A percentile compares a stretch with the other conserved stretches of the same genome.
Evolutionary conservation across 371 early-diverging fungal species (phyloP).

Genomic region (Basidiobolus meristosporus): DNA sequence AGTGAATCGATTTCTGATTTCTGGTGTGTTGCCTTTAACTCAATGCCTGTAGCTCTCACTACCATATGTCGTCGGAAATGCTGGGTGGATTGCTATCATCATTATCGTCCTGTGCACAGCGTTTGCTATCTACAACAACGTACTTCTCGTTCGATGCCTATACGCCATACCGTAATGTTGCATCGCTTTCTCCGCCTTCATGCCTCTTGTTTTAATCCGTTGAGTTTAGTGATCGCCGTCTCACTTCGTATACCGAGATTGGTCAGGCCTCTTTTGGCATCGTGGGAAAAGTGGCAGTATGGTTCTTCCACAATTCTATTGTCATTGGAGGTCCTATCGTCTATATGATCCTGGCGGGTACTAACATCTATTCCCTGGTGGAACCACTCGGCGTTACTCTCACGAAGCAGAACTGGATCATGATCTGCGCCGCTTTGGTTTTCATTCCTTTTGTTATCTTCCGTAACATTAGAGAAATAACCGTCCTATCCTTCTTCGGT

Average conservation of each 20-base stretch:
- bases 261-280: constrained; percentile 46
- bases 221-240: constrained; percentile 10
- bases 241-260: constrained; percentile 32
- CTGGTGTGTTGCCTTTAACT: too few relatives aligned
- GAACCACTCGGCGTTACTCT: constrained; percentile 28
- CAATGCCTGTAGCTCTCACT: too few relatives aligned
- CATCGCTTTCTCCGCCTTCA: too few relatives aligned
- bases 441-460: constrained; percentile 47
- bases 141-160: constrained; percentile 45
- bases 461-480: constrained; percentile 56
- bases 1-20: too few relatives aligned
- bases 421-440: constrained; percentile 36
- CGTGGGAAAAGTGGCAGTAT: constrained; percentile 31
- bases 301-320: constrained; percentile 44
- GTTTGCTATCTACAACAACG: constrained; percentile 51
- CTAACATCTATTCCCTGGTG: constrained; percentile 33
- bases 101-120: constrained; percentile 52
- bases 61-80: constrained; percentile 57
- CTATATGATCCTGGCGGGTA: constrained; percentile 57
- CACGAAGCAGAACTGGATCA: constrained; percentile 25
- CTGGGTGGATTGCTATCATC: constrained; percentile 62
- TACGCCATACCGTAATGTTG: constrained; percentile 34
- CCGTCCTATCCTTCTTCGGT: constrained; percentile 27
- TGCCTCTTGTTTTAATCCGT: too few relatives aligned
- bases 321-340: constrained; percentile 52